Evolutionary conservation across 208 protist species (phyloP), one percentile per base, ranked within the genome.

Genomic region (Angomonas deanei): DNA sequence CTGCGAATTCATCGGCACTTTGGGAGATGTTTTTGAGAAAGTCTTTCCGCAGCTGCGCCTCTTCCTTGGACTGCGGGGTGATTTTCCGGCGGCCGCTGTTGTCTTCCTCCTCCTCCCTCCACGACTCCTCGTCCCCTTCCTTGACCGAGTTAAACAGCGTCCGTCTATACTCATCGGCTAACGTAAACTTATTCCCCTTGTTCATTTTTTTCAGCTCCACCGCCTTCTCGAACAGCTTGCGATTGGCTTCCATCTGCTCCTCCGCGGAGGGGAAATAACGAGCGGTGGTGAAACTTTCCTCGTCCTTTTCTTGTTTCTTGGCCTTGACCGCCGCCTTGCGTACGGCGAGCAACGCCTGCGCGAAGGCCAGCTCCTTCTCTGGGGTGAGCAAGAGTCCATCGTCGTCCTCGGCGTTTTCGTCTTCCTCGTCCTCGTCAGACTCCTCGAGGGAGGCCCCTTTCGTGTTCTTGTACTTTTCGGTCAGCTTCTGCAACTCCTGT

Each of bases 401-500:
- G 50, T 93, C 88, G 58, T 94, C 88, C 53, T 92, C 82, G 23
- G 91, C 83, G 3, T 73, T 69, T 15, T 91, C 91, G 24, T 93
- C 86, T 5, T 86, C 77, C 8, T 82, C 69, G 26, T 72, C 62
- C 31, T 65, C 46, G 11, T 62, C 56, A 21, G 36, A 49, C 26
- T 61, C 47, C 24, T 52, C 32, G 10, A 28, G 15, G 21, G 70
- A 57, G 39, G 66, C 68, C 8, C 61, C 68, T 10, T 83, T 69
- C 21, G 78, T 70, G 21, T 87, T 74, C 33, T 76, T 80, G 74
- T 93, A 93, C 72, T 93, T 96, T 50, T 88, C 74, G 13, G 80
- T 87, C 11, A 96, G 72, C n/a, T 66, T 78, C 61, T 90, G 86
- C 17, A 93, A 68, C 64, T 96, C 91, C 61, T 96, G 80, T 65